These are phyloP conservation scores for Pichia sp. DNA, from an alignment of 1,139 yeast species.

Conservation along the genomic window DNA sequence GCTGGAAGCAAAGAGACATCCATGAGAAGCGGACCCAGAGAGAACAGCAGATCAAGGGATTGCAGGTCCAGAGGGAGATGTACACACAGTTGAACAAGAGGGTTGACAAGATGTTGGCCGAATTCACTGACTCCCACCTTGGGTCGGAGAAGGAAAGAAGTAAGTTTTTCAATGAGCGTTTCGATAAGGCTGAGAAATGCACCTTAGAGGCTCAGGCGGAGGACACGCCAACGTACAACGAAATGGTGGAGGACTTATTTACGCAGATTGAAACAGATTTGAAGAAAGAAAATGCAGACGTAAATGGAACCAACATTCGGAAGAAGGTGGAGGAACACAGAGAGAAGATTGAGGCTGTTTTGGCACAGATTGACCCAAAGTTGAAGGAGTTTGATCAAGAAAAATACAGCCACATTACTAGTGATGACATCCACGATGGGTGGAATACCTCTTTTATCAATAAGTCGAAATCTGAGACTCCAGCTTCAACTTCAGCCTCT, in stretches of 20 bases:
- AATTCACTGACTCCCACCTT: constrained; percentile 41
- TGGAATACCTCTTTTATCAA: constrained; percentile 82
- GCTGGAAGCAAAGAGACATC: constrained; percentile 96
- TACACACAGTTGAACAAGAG: constrained; percentile 69
- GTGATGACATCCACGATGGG: constrained; percentile 93
- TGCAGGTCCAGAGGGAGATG: constrained; percentile 72
- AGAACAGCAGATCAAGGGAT: constrained; percentile 67
- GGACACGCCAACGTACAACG: constrained; percentile 71
- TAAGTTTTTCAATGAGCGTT: constrained; percentile 42
- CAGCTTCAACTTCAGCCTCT: neutral
- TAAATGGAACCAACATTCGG: constrained; percentile 42
- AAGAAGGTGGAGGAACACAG: constrained; percentile 53
- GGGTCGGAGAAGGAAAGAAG: constrained; percentile 39
- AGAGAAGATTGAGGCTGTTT: constrained; percentile 60
- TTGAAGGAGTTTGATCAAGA: constrained; percentile 66
- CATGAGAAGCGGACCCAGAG: constrained; percentile 87
- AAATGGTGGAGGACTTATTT: constrained; percentile 87
- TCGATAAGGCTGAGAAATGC: constrained; percentile 57
- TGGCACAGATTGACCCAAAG: constrained; percentile 55
- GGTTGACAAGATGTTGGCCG: constrained; percentile 56
- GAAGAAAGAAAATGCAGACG: constrained; percentile 44
- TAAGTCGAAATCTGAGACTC: constrained; percentile 33
- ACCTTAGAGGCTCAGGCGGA: constrained; percentile 46
- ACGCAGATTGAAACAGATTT: constrained; percentile 61
- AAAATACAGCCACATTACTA: constrained; percentile 69